Conservation (phyloP, 2,329 filamentous ascomycete genomes). For the Verticillium alfalfae region DNA sequence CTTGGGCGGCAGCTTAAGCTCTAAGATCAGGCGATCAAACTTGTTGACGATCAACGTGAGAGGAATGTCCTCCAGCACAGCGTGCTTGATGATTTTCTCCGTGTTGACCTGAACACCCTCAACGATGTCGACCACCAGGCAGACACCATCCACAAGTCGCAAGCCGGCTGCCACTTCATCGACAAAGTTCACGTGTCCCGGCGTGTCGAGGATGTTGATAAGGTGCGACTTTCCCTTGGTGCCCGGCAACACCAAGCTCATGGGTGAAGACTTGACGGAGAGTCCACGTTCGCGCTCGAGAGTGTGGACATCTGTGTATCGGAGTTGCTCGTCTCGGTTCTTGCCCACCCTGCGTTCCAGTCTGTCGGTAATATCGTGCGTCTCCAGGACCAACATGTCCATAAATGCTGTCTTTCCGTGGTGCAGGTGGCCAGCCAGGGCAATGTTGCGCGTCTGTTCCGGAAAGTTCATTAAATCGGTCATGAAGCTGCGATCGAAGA, state of each 20-base stretch:
- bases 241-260: constrained; percentile 85
- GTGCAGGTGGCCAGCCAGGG: constrained; percentile 86
- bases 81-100: constrained; percentile 95
- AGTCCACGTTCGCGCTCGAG: constrained; percentile 85
- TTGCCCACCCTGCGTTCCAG: constrained; percentile 77
- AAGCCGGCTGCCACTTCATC: constrained; percentile 90
- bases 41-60: constrained; percentile 93
- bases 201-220: constrained; percentile 91
- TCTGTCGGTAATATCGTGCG: constrained; percentile 77
- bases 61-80: constrained; percentile 82
- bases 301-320: constrained; percentile 90
- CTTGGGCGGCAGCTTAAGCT: constrained; percentile 86
- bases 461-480: constrained; percentile 94
- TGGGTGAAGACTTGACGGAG: constrained; percentile 88
- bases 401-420: constrained; percentile 98
- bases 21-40: constrained; percentile 89
- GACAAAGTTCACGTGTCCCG: constrained; percentile 96
- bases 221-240: constrained; percentile 93
- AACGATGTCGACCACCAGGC: constrained; percentile 90
- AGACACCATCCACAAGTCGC: constrained; percentile 84
- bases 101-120: constrained; percentile 99
- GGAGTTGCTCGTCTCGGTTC: constrained; percentile 79
- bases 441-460: constrained; percentile 88
- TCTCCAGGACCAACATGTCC: constrained; percentile 97
- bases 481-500: constrained; percentile 88